phyloP scores from a whole-genome alignment of 2,329 filamentous ascomycete genomes.

The Penicillium sp. region DNA sequence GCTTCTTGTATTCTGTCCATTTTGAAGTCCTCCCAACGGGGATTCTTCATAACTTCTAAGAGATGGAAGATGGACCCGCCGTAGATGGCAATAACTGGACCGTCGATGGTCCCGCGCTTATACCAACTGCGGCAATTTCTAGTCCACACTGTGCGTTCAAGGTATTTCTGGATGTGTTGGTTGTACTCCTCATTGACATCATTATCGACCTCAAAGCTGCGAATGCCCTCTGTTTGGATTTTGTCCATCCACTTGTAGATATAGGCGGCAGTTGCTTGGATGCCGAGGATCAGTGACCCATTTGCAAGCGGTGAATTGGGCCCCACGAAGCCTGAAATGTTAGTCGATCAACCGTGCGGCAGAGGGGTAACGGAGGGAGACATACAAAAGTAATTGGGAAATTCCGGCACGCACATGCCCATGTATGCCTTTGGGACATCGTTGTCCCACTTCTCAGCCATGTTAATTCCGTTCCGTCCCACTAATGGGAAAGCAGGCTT shows the following conservation, averaged over 20 bases:
- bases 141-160: constrained; percentile 1
- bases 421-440: constrained; percentile 25
- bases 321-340: not conserved
- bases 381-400: constrained; percentile 29
- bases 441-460: constrained; percentile 23
- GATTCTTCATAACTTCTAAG: constrained; percentile 27
- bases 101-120: constrained; percentile 44
- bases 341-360: not conserved
- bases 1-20: constrained; percentile 47
- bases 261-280: not conserved
- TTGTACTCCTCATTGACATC: constrained; percentile 1
- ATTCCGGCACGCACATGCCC: constrained; percentile 15
- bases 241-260: constrained; percentile 3
- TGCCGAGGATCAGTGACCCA: not conserved
- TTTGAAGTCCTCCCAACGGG: constrained; percentile 59
- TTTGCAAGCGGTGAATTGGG: not conserved
- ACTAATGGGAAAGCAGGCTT: constrained; percentile 37
- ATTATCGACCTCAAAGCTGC: not conserved
- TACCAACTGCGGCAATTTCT: not conserved
- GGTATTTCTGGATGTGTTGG: not conserved
- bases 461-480: constrained; percentile 25
- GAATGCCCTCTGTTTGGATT: not conserved
- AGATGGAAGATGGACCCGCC: constrained; percentile 17
- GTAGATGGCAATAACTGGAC: constrained; percentile 50
- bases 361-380: not conserved